phyloP scores from a whole-genome alignment of 176 grass and related monocot genomes.

The barley (Hordeum vulgare) region MorexV3_pseudomolecules_assembly NC_058522.1:353053693-353054192 shows the following conservation, averaged over 20 bases:
- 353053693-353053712: background rate
- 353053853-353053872: background rate
- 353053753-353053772: background rate
- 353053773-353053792: background rate
- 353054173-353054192: background rate
- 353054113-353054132: background rate
- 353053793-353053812: background rate
- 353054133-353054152: background rate
- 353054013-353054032: slow-evolving; percentile 59
- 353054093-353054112: background rate
- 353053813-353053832: background rate
- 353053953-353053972: slow-evolving; percentile 60
- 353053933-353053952: slow-evolving; percentile 56
- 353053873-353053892: background rate
- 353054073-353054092: background rate
- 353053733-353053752: background rate
- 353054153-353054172: background rate
- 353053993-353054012: slow-evolving; percentile 82
- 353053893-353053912: background rate
- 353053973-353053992: slow-evolving; percentile 97
- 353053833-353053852: background rate
- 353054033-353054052: background rate
- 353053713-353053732: background rate
- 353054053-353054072: slow-evolving; percentile 9
- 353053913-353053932: slow-evolving; percentile 18